Percentiles rank a stretch among this genome's conserved stretches.
These are phyloP conservation scores for Aspergillus haitiensis DNA, from an alignment of 495 filamentous ascomycete species.

Conservation along the genomic window DNA sequence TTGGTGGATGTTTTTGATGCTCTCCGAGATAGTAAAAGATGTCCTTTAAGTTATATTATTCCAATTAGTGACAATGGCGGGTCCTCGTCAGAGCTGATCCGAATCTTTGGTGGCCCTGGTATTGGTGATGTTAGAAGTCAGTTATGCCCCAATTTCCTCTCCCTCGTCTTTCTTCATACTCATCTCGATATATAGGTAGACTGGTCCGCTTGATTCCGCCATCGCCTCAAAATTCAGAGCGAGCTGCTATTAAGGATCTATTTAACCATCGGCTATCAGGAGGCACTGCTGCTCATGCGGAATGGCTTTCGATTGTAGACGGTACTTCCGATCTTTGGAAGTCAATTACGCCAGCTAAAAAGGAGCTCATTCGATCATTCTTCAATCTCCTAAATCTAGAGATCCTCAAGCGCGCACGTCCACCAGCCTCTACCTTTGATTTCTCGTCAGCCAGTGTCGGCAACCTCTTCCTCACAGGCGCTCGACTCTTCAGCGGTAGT, in stretches of 20 bases:
- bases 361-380: conserved; percentile 87
- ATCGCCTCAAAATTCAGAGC: conserved; percentile 59
- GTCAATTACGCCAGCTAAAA: conserved; percentile 76
- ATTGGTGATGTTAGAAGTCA: conserved; percentile 89
- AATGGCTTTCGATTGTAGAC: conserved; percentile 92
- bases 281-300: conserved; percentile 46
- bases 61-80: conserved; percentile 96
- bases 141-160: conserved; percentile 27
- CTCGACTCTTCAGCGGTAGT: conserved; percentile 75
- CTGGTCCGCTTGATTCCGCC: conserved; percentile 87
- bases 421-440: conserved; percentile 76
- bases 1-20: conserved; percentile 86
- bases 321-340: conserved; percentile 73
- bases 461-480: conserved; percentile 88
- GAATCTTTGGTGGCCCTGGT: conserved; percentile 90
- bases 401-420: conserved; percentile 80
- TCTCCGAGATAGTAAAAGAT: conserved; percentile 67
- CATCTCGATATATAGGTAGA: conserved; percentile 55
- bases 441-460: conserved; percentile 88
- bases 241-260: conserved; percentile 68
- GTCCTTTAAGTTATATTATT: conserved; percentile 78
- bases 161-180: conserved; percentile 11
- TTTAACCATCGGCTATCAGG: conserved; percentile 82
- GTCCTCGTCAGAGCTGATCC: conserved; percentile 84
- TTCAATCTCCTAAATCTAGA: conserved; percentile 86